A percentile compares a stretch with the other conserved stretches of the same genome.
These are phyloP conservation scores for Cryoendolithus antarcticus DNA, from an alignment of 2,329 filamentous ascomycete genomes.

Conservation along the genomic window DNA sequence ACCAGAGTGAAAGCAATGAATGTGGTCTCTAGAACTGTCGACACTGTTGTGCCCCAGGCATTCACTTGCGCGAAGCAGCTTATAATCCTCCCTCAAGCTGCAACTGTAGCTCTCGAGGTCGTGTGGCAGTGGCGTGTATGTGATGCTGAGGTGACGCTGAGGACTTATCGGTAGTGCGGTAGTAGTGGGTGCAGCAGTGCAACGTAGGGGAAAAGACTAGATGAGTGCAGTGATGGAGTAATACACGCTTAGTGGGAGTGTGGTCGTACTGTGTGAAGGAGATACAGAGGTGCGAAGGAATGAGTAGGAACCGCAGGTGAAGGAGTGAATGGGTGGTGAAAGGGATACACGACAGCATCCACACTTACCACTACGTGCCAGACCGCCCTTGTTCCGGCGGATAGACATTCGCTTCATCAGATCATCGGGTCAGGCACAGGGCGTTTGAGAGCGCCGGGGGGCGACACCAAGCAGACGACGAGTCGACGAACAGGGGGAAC, in stretches of 20 bases:
- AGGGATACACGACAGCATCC: too few relatives aligned
- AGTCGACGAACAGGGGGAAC: not conserved
- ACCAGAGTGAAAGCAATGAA: not conserved
- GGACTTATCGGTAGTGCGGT: not conserved
- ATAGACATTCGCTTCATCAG: too few relatives aligned
- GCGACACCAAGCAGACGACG: not conserved
- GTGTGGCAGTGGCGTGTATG: not conserved
- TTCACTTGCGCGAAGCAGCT: slow-evolving; percentile 4
- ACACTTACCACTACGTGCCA: too few relatives aligned
- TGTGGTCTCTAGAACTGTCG: not conserved
- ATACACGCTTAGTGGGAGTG: too few relatives aligned
- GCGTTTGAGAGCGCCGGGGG: too few relatives aligned
- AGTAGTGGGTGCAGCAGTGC: not conserved
- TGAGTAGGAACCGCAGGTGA: too few relatives aligned
- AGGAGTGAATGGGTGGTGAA: too few relatives aligned
- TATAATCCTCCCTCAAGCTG: not conserved
- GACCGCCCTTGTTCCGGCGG: too few relatives aligned
- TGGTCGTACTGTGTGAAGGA: too few relatives aligned
- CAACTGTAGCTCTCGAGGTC: not conserved
- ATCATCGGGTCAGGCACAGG: too few relatives aligned
- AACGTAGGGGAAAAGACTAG: not conserved
- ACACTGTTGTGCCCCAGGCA: slow-evolving; percentile 3
- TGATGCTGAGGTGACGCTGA: not conserved
- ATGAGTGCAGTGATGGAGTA: not conserved
- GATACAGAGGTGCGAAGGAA: too few relatives aligned